phyloP scores from a whole-genome alignment of 2,329 filamentous ascomycete genomes.

The Macrophomina phaseolina region DNA sequence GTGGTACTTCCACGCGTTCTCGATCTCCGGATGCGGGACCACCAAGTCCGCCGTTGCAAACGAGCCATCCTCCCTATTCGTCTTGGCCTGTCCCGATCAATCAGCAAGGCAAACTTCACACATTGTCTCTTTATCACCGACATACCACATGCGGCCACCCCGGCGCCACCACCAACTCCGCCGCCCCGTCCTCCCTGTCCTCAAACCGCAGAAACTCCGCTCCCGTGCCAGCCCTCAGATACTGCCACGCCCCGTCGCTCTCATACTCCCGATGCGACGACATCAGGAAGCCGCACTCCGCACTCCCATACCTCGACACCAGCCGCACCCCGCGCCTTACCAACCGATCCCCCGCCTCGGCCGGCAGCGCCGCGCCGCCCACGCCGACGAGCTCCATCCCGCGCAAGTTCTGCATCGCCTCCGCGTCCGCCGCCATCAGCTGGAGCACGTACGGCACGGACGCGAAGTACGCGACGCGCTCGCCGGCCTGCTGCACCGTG shows the following conservation, averaged over 20 bases:
- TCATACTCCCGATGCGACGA: slow-evolving; percentile 64
- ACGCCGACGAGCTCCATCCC: slow-evolving; percentile 68
- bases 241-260: slow-evolving; percentile 66
- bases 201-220: slow-evolving; percentile 52
- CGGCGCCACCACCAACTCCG: slow-evolving; percentile 61
- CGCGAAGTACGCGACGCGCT: slow-evolving; percentile 60
- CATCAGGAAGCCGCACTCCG: slow-evolving; percentile 70
- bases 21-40: slow-evolving; percentile 57
- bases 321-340: slow-evolving; percentile 60
- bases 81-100: slow-evolving; percentile 49
- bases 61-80: slow-evolving; percentile 63
- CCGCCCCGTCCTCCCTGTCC: slow-evolving; percentile 49
- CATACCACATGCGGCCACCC: slow-evolving; percentile 62
- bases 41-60: slow-evolving; percentile 71
- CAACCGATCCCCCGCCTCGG: slow-evolving; percentile 59
- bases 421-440: slow-evolving; percentile 54
- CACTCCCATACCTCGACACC: slow-evolving; percentile 68
- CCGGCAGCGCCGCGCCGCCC: slow-evolving; percentile 65
- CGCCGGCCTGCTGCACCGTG: background rate
- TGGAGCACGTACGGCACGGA: slow-evolving; percentile 66
- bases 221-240: slow-evolving; percentile 56
- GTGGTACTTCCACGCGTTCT: slow-evolving; percentile 66
- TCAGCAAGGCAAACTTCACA: background rate
- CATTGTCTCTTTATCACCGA: background rate
- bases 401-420: slow-evolving; percentile 51